Evolutionary conservation across 805 yeast genomes (phyloP).

Genomic region (Metschnikowia aberdeeniae): DNA sequence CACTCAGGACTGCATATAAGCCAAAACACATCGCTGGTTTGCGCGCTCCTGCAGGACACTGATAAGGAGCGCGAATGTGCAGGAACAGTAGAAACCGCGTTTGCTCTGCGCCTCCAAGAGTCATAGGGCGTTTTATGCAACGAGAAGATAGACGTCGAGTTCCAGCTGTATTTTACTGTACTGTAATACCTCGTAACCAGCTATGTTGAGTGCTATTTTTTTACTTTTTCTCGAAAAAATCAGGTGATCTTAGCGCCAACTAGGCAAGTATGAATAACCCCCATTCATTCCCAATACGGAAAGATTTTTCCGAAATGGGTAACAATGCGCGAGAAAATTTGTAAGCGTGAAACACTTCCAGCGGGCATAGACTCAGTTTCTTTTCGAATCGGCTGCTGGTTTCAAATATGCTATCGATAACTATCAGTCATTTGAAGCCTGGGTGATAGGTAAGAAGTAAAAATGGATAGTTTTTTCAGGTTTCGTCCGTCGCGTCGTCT

Average conservation of each 20-base stretch:
- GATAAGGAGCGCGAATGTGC: not conserved
- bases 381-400: too few species aligned
- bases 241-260: too few species aligned
- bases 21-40: slow-evolving; percentile 1
- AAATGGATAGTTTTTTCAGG: not conserved
- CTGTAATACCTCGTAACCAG: too few species aligned
- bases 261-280: too few species aligned
- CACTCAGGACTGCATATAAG: not conserved
- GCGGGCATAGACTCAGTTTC: too few species aligned
- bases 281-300: slow-evolving; percentile 1
- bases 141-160: too few species aligned
- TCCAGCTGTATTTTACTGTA: too few species aligned
- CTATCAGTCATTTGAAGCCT: too few species aligned
- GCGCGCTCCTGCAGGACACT: not conserved
- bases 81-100: not conserved
- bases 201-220: too few species aligned
- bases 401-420: too few species aligned
- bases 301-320: slow-evolving; percentile 1
- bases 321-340: not conserved
- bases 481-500: not conserved
- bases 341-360: not conserved
- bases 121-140: not conserved
- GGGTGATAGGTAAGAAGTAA: too few species aligned
- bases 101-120: not conserved
- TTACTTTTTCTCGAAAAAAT: too few species aligned